Evolutionary conservation across 768 basidiomycete genomes (phyloP).

Genomic region (Naganishia antarctica): DNA sequence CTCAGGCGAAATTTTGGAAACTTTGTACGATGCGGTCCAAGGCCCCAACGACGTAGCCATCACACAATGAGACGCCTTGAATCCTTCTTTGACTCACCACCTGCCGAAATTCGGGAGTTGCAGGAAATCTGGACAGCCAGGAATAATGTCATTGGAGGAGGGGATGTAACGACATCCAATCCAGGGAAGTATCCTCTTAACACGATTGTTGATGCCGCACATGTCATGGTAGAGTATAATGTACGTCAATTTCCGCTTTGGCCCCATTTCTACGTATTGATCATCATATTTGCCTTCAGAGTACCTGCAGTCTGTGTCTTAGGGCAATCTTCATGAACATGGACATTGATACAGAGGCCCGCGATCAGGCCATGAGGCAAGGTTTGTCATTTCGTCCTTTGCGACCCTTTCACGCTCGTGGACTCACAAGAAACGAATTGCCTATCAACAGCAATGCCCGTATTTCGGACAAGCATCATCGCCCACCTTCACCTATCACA

Average conservation of each 20-base stretch:
- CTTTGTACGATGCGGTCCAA: not conserved
- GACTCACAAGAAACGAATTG: not conserved
- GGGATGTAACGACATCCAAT: not conserved
- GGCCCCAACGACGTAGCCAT: not conserved
- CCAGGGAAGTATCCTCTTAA: not conserved
- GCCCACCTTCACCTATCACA: not conserved
- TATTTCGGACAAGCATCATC: not conserved
- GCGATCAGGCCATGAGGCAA: conserved; percentile 4
- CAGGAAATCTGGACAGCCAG: not conserved
- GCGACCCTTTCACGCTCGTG: not conserved
- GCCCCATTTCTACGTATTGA: too few species aligned
- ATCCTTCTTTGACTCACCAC: not conserved
- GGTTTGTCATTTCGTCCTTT: not conserved
- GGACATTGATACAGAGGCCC: not conserved
- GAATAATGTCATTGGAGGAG: not conserved
- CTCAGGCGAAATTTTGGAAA: not conserved
- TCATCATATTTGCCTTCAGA: not conserved
- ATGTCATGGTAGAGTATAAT: not conserved
- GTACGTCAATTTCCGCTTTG: not conserved
- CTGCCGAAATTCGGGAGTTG: not conserved
- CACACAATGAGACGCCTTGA: not conserved
- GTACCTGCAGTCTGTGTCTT: not conserved
- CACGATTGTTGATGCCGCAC: not conserved
- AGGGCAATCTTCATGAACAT: not conserved
- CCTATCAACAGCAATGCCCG: not conserved